Evolutionary conservation across 108 stramenopile genomes (phyloP), one percentile per base, ranked within the genome.

Genomic region (Discostella stelligeroides): DNA sequence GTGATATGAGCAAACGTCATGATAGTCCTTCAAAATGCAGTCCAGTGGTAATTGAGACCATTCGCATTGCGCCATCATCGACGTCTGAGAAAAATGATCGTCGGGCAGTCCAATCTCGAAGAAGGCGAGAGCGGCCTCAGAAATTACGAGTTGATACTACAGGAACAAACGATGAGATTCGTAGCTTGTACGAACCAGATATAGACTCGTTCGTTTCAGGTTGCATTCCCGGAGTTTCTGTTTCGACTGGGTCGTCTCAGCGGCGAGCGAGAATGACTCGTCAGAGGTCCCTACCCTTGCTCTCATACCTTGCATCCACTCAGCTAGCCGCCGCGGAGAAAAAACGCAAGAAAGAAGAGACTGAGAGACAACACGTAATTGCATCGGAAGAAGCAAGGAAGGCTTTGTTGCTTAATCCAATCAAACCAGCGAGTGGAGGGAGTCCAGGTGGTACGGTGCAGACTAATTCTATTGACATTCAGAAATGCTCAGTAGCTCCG

Each of bases 361-460:
- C 20, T 23, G 64, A 54, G 29, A 41, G 38, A 10, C 65, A 60
- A 8, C 43, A 66, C 21, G 7, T 54, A 4, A 45, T 74, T 18
- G 73, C 73, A 17, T 57, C 60, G 56, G 73, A 74, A 59, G 73
- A 42, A 13, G 73, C 73, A 15, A 66, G 40, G 65, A 66, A 60
- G 27, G 45, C 20, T 17, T 51, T 41, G 24, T 53, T 66, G 56
- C 37, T 60, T 56, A 64, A 20, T 59, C 21, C 55, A 23, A 49
- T 57, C 72, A 58, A 12, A 37, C 21, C 55, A 28, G 39, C 41
- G 25, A 45, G 41, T 20, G 39, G 41, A 57, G 24, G 38, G 48
- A 24, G 56, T 9, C 56, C 41, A n/a, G 20, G 25, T 24, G 37
- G 40, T 11, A 24, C 49, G 1, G 12, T 25, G 49, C 0, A 14